These are phyloP conservation scores for Cystobasidium onofrii DNA, from an alignment of 768 basidiomycete genomes.

Conservation along the genomic window DNA sequence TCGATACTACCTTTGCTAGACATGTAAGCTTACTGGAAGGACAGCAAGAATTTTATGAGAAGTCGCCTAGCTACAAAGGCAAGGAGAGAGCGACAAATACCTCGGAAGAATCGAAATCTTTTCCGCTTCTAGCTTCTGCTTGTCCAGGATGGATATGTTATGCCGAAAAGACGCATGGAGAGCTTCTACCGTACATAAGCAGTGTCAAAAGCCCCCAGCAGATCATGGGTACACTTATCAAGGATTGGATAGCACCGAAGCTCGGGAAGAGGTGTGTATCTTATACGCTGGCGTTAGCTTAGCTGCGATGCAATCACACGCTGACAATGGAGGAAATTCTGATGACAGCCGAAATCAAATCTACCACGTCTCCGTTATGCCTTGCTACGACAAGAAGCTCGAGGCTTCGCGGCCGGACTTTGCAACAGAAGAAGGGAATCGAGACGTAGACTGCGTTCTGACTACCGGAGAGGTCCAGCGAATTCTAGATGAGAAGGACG, in stretches of 20 bases:
- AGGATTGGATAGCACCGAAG: conserved; percentile 66
- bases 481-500: conserved; percentile 70
- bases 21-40: conserved; percentile 78
- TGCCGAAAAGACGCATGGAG: conserved; percentile 91
- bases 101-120: conserved; percentile 39
- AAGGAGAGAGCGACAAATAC: background rate
- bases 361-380: conserved; percentile 97
- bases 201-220: conserved; percentile 86
- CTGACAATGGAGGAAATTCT: no score
- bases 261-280: conserved; percentile 59
- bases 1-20: conserved; percentile 90
- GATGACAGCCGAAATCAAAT: conserved; percentile 77
- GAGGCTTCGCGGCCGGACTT: conserved; percentile 94
- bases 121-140: conserved; percentile 90
- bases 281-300: no score
- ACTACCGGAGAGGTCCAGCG: conserved; percentile 89
- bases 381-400: conserved; percentile 98
- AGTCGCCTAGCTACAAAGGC: conserved; percentile 19
- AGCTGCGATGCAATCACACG: no score
- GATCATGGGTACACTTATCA: conserved; percentile 85
- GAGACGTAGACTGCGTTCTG: conserved; percentile 94
- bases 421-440: conserved; percentile 67
- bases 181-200: conserved; percentile 84
- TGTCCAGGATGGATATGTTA: conserved; percentile 99
- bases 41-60: conserved; percentile 57